A percentile compares a stretch with the other conserved stretches of the same genome.
Conservation (phyloP, 23 red algal genomes). For the Gracilaria vermiculophylla region DNA sequence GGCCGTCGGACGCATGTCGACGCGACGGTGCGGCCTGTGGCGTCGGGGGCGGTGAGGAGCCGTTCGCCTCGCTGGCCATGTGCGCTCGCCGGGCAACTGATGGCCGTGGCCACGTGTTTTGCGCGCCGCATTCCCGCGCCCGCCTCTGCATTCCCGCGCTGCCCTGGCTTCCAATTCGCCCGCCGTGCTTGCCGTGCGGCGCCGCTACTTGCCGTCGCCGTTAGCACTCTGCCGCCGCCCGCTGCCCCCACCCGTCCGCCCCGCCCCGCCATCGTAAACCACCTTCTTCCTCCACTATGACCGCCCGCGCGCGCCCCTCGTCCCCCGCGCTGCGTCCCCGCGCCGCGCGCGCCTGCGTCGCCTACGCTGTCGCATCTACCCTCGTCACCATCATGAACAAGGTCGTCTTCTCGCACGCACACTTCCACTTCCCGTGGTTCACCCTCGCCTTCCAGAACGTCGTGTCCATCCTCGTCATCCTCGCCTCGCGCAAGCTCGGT, state of each 20-base stretch:
- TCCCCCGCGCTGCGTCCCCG: neutral
- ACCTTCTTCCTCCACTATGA: neutral
- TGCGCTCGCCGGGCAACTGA: no score
- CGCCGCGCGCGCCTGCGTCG: slow-evolving; percentile 21
- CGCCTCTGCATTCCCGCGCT: no score
- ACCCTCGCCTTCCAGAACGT: slow-evolving; percentile 87
- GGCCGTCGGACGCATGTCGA: neutral
- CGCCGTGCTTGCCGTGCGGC: neutral
- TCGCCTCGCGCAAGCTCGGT: slow-evolving; percentile 7
- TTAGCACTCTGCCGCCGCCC: neutral
- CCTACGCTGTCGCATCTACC: slow-evolving; percentile 69
- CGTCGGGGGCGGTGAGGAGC: no score
- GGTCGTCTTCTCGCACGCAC: slow-evolving; percentile 80
- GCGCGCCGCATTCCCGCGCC: no score
- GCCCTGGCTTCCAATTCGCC: no score
- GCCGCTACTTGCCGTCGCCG: neutral
- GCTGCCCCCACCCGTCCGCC: neutral
- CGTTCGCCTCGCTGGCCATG: no score
- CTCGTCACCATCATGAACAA: slow-evolving; percentile 87
- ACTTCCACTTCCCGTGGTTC: slow-evolving; percentile 93
- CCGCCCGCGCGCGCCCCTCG: neutral
- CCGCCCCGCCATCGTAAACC: neutral
- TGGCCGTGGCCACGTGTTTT: no score
- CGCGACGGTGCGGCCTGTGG: no score
- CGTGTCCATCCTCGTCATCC: slow-evolving; percentile 56